Evolutionary conservation across 352 stramenopile genomes (phyloP).

Genomic region (Achlya hypogyna): DNA sequence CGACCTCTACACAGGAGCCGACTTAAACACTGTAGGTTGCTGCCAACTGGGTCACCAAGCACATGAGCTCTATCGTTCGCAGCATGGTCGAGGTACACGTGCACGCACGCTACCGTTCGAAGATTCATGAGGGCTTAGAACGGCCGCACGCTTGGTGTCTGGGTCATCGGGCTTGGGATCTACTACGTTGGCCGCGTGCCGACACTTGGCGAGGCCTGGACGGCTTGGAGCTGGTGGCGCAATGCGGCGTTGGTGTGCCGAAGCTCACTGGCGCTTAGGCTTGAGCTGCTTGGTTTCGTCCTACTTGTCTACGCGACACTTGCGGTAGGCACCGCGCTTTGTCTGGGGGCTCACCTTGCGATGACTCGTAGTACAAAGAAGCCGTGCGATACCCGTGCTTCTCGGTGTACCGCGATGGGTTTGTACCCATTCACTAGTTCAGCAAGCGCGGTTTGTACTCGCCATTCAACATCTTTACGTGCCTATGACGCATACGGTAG

Average conservation of each 20-base stretch:
- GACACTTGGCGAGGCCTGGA: constrained; percentile 58
- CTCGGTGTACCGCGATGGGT: constrained; percentile 3
- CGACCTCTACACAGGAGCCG: no score
- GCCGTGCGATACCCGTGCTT: constrained; percentile 5
- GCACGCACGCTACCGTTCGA: neutral
- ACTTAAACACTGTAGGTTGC: constrained; percentile 25
- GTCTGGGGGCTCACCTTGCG: neutral
- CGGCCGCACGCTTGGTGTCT: constrained; percentile 65
- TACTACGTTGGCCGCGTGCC: constrained; percentile 53
- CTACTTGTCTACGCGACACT: constrained; percentile 70
- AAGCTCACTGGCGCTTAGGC: constrained; percentile 24
- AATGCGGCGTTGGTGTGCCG: neutral
- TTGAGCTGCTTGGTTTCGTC: constrained; percentile 62
- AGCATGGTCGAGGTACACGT: constrained; percentile 58
- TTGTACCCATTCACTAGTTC: constrained; percentile 4
- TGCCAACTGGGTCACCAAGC: constrained; percentile 78
- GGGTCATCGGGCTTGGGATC: constrained; percentile 61
- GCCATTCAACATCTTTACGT: no score
- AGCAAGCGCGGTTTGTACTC: no score
- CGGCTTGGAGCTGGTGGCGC: constrained; percentile 49
- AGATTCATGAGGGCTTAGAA: constrained; percentile 28
- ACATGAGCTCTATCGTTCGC: constrained; percentile 69
- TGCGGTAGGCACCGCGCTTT: constrained; percentile 31
- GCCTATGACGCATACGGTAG: no score
- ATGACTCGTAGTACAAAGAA: neutral